Evolutionary conservation across 169 alveolate genomes (phyloP), one percentile per base, ranked within the genome.

Genomic region (Cryptosporidium bovis): DNA sequence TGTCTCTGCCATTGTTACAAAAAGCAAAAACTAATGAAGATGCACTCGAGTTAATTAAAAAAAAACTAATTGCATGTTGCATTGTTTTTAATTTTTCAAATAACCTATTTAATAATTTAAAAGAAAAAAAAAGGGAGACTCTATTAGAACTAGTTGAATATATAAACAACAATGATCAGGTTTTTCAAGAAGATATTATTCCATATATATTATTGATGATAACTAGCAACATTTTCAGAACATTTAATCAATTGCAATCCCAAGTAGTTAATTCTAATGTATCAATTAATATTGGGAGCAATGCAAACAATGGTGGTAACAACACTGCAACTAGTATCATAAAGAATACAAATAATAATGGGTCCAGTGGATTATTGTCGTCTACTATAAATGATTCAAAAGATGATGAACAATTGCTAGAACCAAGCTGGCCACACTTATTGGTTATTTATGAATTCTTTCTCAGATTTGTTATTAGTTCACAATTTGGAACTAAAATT

Each of bases 331-430:
- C 92, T 55, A 83, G 90, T 16, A 83, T 92, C 20, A 82, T 94
- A 92, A 94, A 82, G 82, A 95, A 93, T 83, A 95, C 92, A 62
- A 93, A 92, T n/a, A 90, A 91, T 82, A 93, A 62, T 94, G 48
- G 4, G 10, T 40, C 48, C 1, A 95, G 94, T 92, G 62, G 64
- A 16, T 33, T 18, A n/a, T 33, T 36, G 4, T 27, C 36, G 3
- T 18, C 56, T 62, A 31, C 65, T 12, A 24, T 51, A 34, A 71
- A 71, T 53, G 95, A 95, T 67, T 90, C 93, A 2, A 95, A 95
- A 55, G 97, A 95, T 24, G 95, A 94, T 51, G 97, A 95, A 77
- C 97, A 96, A 56, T 84, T 84, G 7, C 67, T 95, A 16, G 97
- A 95, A 55, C 84, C 83, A 8, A 55, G 91, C 8, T 83, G 91